Evolutionary conservation across 2,329 filamentous ascomycete genomes (phyloP), one percentile per base, ranked within the genome.

Genomic region (Aspergillus novofumigatus): DNA sequence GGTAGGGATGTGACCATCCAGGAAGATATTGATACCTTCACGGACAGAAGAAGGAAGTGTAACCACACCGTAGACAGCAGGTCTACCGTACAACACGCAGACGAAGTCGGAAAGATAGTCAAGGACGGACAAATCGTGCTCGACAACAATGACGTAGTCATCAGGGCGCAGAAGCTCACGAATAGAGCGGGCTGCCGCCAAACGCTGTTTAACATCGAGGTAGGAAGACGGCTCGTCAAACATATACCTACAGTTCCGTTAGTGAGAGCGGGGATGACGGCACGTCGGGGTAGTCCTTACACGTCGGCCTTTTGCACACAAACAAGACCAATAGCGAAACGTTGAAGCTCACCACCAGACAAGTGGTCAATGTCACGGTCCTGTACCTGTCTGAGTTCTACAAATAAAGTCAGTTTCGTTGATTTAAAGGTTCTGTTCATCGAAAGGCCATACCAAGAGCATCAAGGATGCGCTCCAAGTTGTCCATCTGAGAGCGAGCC

Each of bases 191-290:
- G 91, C 93, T 62, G 95, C 94, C 66, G 89, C 90, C 65, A 99
- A 81, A 87, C 94, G 90, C 79, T 99, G 94, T 84, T 97, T 97
- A 73, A 99, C 94, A 89, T 99, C 95, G 57, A 99, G 85, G 77
- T 97, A 99, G 41, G 94, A 99, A 44, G 93, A 97, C 20, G 95
- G 95, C 81, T 99, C 94, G 77, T 99, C 94, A 70, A 99, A 99
- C 94, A 99, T 97, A 83, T 99, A 99, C 10, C 80, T 85, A 64
- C 7, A 51, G n/a, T 25, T 3, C 9, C 1, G 8, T 44, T 32
- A 48, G 52, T 71, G 49, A 67, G 64, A 42, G 41, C 38, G 14
- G 4, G 32, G 51, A 10, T 9, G 26, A 42, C 57, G 2, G 44
- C 2, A 47, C 47, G 50, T 42, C 7, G 9, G 20, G 29, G 7